phyloP scores from a whole-genome alignment of 2,329 filamentous ascomycete species.

The Scedosporium apiospermum region DNA sequence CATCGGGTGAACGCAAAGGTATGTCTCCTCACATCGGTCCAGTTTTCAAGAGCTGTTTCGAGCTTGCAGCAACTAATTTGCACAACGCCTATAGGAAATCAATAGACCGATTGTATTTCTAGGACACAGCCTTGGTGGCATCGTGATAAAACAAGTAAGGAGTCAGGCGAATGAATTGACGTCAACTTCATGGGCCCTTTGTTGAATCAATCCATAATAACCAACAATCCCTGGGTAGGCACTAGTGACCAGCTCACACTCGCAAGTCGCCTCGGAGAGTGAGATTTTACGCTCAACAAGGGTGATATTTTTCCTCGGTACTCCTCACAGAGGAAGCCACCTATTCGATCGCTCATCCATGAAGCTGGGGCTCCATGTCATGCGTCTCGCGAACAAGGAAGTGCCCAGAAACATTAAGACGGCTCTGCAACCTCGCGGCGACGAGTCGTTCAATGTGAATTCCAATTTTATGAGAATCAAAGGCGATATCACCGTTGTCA shows the following conservation, averaged over 20 bases:
- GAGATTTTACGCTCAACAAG: constrained; percentile 8
- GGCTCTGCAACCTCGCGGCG: constrained; percentile 7
- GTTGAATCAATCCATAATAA: no score
- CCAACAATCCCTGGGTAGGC: constrained; percentile 1
- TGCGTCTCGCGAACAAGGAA: constrained; percentile 7
- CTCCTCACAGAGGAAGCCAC: constrained; percentile 8
- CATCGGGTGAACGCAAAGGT: not conserved
- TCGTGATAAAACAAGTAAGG: constrained; percentile 10
- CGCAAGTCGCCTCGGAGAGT: not conserved
- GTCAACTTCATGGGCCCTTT: no score
- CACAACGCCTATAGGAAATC: no score
- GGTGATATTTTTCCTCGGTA: constrained; percentile 6
- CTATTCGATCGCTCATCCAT: constrained; percentile 4
- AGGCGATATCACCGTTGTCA: constrained; percentile 8
- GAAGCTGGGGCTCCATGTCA: constrained; percentile 6
- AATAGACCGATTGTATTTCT: constrained; percentile 8
- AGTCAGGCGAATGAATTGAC: no score
- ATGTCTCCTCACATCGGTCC: not conserved
- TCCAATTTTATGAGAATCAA: constrained; percentile 9
- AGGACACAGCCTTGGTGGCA: constrained; percentile 10
- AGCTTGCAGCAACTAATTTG: no score
- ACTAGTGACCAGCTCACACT: not conserved
- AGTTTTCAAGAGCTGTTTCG: no score
- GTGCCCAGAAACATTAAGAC: constrained; percentile 7
- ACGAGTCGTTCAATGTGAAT: constrained; percentile 9